Base-by-base conservation (phyloP, 306 rosid species). In the Vicia villosa region DNA sequence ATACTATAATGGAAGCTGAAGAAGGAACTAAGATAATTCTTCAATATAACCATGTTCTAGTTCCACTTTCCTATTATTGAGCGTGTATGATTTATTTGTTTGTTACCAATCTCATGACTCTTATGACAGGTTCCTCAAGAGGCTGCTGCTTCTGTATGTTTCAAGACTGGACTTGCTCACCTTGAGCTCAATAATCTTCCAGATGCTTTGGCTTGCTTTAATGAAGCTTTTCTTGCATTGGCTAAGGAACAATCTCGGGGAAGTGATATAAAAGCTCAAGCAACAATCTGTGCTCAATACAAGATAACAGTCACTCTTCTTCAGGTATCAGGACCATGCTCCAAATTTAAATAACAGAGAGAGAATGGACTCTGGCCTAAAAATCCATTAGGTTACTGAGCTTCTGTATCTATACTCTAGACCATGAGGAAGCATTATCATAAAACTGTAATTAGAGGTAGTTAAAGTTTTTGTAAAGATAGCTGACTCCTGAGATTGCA, bases 181-280 rank as follows among this genome's bases (percentile, higher is more conserved):
- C 96, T 95, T 59, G 99, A 95, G 77, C 89, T 81, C 79, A 95
- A 95, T 84, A 87, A 95, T 79, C 97, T 95, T 74, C 80, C 95
- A 37, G 99, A 95, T 87, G 95, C 99, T 2, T 85, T 91, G 74
- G 89, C 92, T 50, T 95, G 99, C 88, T 91, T 91, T 72, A 83
- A 95, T 76, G 99, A 95, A 84, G 85, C 97, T 82, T 95, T 95
- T 76, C 89, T 91, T 63, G 91, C 99, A 47, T 79, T 91, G 66
- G 99, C 99, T 34, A 95, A 89, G 83, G 99, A 95, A 70, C 82
- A 86, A 71, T 95, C 99, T 77, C 92, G 96, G 43, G 99, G 97
- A 77, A 89, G 86, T 84, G 97, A 95, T 84, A 91, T 95, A 68
- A 95, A 95, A 80, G 89, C 99, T 20, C 99, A 95, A 77, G 96